Percentiles rank a stretch among this genome's conserved stretches.
Evolutionary conservation across 495 filamentous ascomycete species (phyloP).

Genomic region (Xylaria bambusicola): DNA sequence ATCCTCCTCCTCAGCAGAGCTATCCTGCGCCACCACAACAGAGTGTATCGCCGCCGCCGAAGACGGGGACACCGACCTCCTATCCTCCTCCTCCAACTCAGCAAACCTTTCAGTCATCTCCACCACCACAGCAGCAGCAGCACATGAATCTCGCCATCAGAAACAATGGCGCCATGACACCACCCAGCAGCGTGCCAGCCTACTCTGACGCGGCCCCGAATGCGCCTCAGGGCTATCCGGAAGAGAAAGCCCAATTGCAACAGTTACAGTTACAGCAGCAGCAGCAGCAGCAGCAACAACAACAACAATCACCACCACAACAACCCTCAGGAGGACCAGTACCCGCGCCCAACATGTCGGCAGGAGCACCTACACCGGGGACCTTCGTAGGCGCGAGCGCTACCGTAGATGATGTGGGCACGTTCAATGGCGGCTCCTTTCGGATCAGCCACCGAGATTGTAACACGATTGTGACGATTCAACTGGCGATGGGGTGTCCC

Average conservation of each 20-base stretch:
- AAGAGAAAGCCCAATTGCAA: constrained; percentile 39
- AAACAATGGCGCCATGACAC: constrained; percentile 32
- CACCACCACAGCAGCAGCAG: constrained; percentile 34
- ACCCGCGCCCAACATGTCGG: constrained; percentile 28
- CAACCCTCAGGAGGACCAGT: constrained; percentile 1
- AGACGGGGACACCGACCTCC: constrained; percentile 28
- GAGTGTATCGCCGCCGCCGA: constrained; percentile 29
- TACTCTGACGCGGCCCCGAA: constrained; percentile 37
- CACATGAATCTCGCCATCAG: constrained; percentile 26
- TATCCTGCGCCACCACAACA: constrained; percentile 37
- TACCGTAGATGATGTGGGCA: constrained; percentile 80
- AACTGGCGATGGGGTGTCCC: constrained; percentile 87
- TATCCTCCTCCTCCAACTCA: constrained; percentile 30
- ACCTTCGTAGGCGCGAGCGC: constrained; percentile 13
- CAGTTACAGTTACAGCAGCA: constrained; percentile 28
- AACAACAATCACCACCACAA: constrained; percentile 28
- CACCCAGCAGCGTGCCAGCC: constrained; percentile 34
- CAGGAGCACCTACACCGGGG: constrained; percentile 34
- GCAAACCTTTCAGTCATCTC: constrained; percentile 11
- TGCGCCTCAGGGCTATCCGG: constrained; percentile 31
- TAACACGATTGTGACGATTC: constrained; percentile 86
- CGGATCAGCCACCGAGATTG: constrained; percentile 89
- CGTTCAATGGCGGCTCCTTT: constrained; percentile 94
- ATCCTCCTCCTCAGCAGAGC: constrained; percentile 44
- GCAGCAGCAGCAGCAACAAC: constrained; percentile 15